Conservation (phyloP, 176 grass and related monocot genomes). For the Carex myosuroides region DNA sequence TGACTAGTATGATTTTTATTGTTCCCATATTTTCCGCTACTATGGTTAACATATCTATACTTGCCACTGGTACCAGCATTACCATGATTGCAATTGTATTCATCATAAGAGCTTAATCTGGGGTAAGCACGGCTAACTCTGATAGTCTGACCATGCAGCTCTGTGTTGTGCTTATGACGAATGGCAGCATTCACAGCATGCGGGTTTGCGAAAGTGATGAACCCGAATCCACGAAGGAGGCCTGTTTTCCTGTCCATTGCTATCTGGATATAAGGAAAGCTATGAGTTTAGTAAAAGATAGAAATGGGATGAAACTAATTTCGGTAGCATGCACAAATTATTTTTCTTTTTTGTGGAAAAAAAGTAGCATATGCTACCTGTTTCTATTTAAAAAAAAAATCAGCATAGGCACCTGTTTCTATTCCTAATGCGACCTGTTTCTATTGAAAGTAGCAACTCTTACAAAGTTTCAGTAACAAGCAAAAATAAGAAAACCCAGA, state of each 20-base stretch:
- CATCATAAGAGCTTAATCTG: slow-evolving; percentile 54
- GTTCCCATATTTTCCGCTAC: neutral
- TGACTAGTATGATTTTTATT: neutral
- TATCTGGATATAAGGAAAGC: slow-evolving; percentile 38
- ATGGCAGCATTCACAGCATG: slow-evolving; percentile 52
- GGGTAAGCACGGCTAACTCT: slow-evolving; percentile 72
- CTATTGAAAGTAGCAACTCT: no score
- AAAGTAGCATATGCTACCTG: no score
- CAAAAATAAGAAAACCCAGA: no score
- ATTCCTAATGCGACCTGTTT: no score
- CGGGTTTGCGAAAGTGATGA: slow-evolving; percentile 65
- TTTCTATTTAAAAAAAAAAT: no score
- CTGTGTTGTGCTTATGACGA: slow-evolving; percentile 54
- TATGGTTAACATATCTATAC: neutral
- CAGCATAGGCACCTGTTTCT: no score
- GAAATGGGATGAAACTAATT: neutral
- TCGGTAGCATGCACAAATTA: neutral
- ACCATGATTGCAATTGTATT: slow-evolving; percentile 36
- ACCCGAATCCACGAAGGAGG: slow-evolving; percentile 76
- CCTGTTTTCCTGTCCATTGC: slow-evolving; percentile 68
- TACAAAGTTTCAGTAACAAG: no score
- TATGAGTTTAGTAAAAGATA: slow-evolving; percentile 14
- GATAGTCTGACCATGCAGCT: slow-evolving; percentile 62
- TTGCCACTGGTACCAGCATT: slow-evolving; percentile 15
- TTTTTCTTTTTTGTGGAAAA: neutral